Evolutionary conservation across 2,329 filamentous ascomycete genomes (phyloP), one percentile per base, ranked within the genome.

Genomic region (Sordariomycetes sp.): DNA sequence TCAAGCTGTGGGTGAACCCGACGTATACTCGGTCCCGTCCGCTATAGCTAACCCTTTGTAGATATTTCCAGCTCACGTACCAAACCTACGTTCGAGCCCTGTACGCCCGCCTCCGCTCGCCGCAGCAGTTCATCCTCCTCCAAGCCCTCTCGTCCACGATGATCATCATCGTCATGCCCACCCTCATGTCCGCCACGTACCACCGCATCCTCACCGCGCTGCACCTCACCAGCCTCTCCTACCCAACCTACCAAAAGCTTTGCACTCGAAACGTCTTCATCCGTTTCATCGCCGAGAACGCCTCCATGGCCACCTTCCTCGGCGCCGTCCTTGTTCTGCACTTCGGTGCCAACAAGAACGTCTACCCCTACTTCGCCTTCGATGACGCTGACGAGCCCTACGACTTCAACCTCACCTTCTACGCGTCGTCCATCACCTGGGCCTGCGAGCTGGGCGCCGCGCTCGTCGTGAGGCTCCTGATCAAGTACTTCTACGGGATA

Each of bases 341-440:
- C 68, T 86, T 83, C 65, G 85, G 85, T 43, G 73, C 79, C 61
- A 88, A 88, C 72, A 82, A 83, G 68, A 76, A 85, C 64, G 81
- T 87, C 37, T 88, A 88, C 67, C 85, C 85, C 1, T 88, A 88
- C 67, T 87, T 88, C 64, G 79, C 83, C 32, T 88, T 88, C 68
- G 82, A 85, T 65, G 66, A 84, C 65, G 66, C 67, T 57, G 63
- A 64, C 52, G 74, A 76, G 62, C 71, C 72, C 35, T 87, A 87
- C 67, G 81, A 84, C 63, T 86, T 87, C 65, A 69, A 74, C 50
- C 72, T 87, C 54, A 87, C 84, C 0, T 83, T 87, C 61, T 81
- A 78, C 63, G 83, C 83, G 59, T 84, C 82, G 20, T 73, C 75
- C 59, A 76, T 86, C 58, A 88, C 85, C 5, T 88, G 84, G 84